Percentiles rank a stretch among this genome's conserved stretches.
These are phyloP conservation scores for Xylaria arbuscula DNA, from an alignment of 2,329 filamentous ascomycete species.

Conservation along the genomic window DNA sequence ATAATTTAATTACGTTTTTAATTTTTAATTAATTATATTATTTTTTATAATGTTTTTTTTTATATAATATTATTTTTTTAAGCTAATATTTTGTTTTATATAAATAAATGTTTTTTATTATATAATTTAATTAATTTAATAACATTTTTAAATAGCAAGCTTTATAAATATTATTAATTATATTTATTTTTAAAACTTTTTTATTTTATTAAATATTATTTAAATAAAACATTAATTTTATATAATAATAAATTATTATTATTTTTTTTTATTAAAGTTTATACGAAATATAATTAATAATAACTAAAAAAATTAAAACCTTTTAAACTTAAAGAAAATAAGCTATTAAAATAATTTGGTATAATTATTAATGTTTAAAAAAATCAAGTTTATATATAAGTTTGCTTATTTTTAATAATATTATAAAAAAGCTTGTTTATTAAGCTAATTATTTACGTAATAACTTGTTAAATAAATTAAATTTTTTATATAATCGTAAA, in stretches of 20 bases:
- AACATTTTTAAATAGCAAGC: background rate
- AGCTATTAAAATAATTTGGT: constrained; percentile 10
- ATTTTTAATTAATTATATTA: too few species aligned
- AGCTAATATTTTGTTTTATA: background rate
- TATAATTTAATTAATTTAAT: background rate
- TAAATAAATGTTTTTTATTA: background rate
- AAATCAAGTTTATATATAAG: constrained; percentile 26
- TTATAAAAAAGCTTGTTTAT: constrained; percentile 9
- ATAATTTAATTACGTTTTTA: too few species aligned
- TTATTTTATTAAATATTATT: background rate
- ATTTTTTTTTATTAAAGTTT: background rate
- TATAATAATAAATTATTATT: background rate
- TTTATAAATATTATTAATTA: background rate
- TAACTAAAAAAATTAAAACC: background rate
- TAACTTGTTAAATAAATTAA: background rate
- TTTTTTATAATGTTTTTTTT: too few species aligned
- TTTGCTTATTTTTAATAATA: constrained; percentile 2
- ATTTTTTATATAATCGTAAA: background rate
- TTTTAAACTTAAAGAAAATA: constrained; percentile 5
- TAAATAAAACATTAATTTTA: background rate
- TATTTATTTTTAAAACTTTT: background rate
- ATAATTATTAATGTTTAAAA: constrained; percentile 13
- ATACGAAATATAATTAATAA: background rate
- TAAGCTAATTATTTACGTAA: constrained; percentile 1
- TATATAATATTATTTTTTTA: background rate